Conservation (phyloP, 768 basidiomycete species). For the Auriscalpium vulgare region DNA sequence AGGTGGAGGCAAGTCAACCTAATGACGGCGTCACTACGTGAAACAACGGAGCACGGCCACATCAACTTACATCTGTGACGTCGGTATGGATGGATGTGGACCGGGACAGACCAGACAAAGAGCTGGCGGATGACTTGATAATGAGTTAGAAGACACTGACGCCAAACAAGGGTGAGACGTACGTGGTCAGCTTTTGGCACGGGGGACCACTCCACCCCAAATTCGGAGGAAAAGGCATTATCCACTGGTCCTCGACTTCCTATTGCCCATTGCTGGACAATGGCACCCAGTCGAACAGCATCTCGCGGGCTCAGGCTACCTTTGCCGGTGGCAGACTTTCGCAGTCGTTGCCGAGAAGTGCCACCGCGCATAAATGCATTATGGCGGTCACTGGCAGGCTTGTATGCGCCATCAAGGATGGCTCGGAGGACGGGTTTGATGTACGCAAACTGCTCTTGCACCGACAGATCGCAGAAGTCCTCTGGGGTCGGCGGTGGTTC, state of each 20-base stretch:
- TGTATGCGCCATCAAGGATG: conserved; percentile 48
- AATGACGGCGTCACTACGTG: no score
- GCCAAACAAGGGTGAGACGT: no score
- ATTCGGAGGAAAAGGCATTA: no score
- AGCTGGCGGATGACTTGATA: no score
- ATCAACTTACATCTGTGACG: no score
- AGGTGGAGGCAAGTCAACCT: background rate
- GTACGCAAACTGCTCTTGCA: conserved; percentile 57
- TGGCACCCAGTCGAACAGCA: conserved; percentile 28
- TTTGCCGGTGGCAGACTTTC: conserved; percentile 24
- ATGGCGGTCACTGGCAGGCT: conserved; percentile 43
- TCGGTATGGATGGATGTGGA: no score
- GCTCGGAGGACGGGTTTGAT: conserved; percentile 55
- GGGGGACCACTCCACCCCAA: no score
- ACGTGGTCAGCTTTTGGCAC: no score
- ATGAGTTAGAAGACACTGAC: no score
- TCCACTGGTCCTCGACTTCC: conserved; percentile 1
- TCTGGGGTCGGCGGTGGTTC: conserved; percentile 34
- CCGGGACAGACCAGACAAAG: no score
- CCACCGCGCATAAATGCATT: conserved; percentile 54
- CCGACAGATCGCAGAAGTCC: conserved; percentile 40
- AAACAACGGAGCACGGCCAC: no score
- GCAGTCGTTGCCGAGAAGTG: conserved; percentile 32
- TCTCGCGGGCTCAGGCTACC: conserved; percentile 32
- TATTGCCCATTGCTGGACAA: conserved; percentile 25